A percentile compares a stretch with the other conserved stretches of the same genome.
Conservation (phyloP, 2,329 filamentous ascomycete genomes). For the Corniculantispora saksenae region DNA sequence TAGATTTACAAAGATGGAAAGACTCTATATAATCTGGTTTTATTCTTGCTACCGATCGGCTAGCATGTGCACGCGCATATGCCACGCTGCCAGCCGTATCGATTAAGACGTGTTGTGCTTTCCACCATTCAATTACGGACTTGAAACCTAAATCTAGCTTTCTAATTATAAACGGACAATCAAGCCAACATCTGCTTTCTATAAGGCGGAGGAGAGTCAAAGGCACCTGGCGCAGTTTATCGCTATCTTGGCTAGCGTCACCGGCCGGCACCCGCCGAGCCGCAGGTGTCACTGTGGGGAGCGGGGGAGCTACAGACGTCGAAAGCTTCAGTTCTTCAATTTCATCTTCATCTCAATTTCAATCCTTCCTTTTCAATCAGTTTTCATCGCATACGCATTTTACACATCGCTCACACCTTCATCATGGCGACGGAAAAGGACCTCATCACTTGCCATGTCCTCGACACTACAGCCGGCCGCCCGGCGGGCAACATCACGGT, state of each 20-base stretch:
- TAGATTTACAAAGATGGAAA: too few relatives aligned
- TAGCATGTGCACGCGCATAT: too few relatives aligned
- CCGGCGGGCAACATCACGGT: slow-evolving; percentile 69
- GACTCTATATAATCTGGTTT: too few relatives aligned
- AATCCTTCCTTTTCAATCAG: neutral
- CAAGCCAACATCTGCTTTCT: too few relatives aligned
- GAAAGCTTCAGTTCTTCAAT: neutral
- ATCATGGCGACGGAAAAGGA: slow-evolving; percentile 43
- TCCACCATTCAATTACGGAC: too few relatives aligned
- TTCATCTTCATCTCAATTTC: neutral
- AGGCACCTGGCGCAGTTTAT: too few relatives aligned
- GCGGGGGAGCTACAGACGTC: neutral
- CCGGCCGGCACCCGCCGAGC: slow-evolving; percentile 20
- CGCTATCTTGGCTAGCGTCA: neutral
- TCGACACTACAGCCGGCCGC: slow-evolving; percentile 75
- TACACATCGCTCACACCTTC: neutral
- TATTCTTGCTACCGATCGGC: too few relatives aligned
- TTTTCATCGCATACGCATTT: neutral
- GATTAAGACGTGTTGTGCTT: too few relatives aligned
- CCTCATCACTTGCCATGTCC: slow-evolving; percentile 83
- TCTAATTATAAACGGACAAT: too few relatives aligned
- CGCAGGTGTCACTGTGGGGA: slow-evolving; percentile 1
- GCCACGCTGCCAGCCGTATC: too few relatives aligned
- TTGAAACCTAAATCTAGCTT: too few relatives aligned
- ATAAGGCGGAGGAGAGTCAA: too few relatives aligned